These are phyloP conservation scores for Arthroderma sp. DNA, from an alignment of 2,329 filamentous ascomycete genomes.

Conservation along the genomic window DNA sequence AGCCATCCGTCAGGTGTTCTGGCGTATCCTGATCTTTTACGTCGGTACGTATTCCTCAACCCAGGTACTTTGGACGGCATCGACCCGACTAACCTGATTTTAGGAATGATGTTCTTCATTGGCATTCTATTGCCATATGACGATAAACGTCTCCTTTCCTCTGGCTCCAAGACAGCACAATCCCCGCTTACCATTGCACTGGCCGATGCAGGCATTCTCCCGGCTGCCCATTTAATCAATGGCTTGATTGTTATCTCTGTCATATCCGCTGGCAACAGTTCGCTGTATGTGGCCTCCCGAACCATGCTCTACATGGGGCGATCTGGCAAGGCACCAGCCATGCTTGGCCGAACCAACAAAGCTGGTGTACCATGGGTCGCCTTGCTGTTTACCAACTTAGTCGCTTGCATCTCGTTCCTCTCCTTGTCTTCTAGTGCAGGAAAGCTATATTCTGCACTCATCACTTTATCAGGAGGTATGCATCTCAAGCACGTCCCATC, in stretches of 20 bases:
- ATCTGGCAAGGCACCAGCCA: conserved; percentile 55
- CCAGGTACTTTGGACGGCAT: not conserved
- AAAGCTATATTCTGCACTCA: conserved; percentile 22
- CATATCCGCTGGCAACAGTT: conserved; percentile 59
- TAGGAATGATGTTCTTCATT: conserved; percentile 59
- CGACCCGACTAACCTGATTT: not conserved
- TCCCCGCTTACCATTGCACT: conserved; percentile 65
- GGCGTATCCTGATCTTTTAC: conserved; percentile 44
- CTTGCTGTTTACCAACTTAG: conserved; percentile 58
- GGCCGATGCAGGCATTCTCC: conserved; percentile 60
- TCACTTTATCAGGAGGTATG: conserved; percentile 26
- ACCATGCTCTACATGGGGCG: conserved; percentile 67
- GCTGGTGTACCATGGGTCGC: conserved; percentile 50
- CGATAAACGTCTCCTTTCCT: conserved; percentile 50
- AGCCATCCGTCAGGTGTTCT: conserved; percentile 33
- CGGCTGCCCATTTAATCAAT: conserved; percentile 65
- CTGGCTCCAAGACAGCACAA: conserved; percentile 51
- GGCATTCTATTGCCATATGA: conserved; percentile 62
- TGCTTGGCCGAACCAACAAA: conserved; percentile 56
- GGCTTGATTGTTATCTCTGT: conserved; percentile 64
- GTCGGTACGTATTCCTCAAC: conserved; percentile 33
- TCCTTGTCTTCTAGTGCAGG: conserved; percentile 23
- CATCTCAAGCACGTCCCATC: not conserved
- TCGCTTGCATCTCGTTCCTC: conserved; percentile 39
- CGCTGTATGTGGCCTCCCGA: conserved; percentile 64